phyloP scores from a whole-genome alignment of 306 rosid species.

The Oemleria cerasiformis region DNA sequence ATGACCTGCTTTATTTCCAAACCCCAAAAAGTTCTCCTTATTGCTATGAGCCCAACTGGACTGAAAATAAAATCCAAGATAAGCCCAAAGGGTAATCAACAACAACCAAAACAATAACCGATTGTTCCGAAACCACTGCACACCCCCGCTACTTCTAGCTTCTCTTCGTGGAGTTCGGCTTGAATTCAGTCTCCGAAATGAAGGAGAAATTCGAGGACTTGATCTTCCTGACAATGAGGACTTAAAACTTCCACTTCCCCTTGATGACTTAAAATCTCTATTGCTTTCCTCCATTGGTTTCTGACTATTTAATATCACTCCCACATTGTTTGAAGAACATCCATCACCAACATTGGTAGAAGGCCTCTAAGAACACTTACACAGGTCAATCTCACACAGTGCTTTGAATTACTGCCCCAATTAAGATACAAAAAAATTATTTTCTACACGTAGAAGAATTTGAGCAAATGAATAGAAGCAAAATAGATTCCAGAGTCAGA shows the following conservation, averaged over 20 bases:
- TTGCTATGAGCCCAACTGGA: slow-evolving; percentile 80
- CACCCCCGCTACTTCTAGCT: slow-evolving; percentile 39
- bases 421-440: not conserved
- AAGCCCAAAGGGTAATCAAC: slow-evolving; percentile 86
- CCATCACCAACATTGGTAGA: not conserved
- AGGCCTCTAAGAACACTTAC: not conserved
- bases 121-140: slow-evolving; percentile 59
- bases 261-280: slow-evolving; percentile 44
- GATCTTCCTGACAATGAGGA: slow-evolving; percentile 62
- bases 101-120: slow-evolving; percentile 62
- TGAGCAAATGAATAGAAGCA: not conserved
- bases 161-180: slow-evolving; percentile 67
- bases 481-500: not conserved
- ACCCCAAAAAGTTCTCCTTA: slow-evolving; percentile 50
- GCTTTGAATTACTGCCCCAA: slow-evolving; percentile 3
- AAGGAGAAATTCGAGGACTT: slow-evolving; percentile 58
- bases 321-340: not conserved
- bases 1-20: slow-evolving; percentile 45
- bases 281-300: slow-evolving; percentile 60
- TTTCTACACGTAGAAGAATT: not conserved
- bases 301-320: slow-evolving; percentile 29
- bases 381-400: not conserved
- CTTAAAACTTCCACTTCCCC: slow-evolving; percentile 55
- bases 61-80: slow-evolving; percentile 80
- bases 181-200: slow-evolving; percentile 52